Evolutionary conservation across 495 filamentous ascomycete species (phyloP).

Genomic region (Trichocladium uniseriatum): DNA sequence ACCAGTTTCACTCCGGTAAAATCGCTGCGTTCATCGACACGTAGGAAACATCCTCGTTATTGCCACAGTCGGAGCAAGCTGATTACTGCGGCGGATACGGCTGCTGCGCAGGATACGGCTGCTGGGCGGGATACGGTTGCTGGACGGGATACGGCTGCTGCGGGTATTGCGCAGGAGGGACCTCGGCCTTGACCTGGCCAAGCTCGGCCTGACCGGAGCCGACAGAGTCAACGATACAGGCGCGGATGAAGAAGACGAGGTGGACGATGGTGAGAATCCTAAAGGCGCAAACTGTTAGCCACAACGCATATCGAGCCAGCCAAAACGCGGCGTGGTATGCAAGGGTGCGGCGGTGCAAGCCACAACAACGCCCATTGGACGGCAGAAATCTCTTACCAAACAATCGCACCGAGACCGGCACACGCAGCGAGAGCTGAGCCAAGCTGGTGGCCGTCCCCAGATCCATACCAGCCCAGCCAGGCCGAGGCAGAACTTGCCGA

Average conservation of each 20-base stretch:
- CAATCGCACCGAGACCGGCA: slow-evolving; percentile 33
- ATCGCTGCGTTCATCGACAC: neutral
- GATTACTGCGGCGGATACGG: slow-evolving; percentile 5
- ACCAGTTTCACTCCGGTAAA: no score
- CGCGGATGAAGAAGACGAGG: slow-evolving; percentile 29
- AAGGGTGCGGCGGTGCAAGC: no score
- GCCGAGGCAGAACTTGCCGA: slow-evolving; percentile 25
- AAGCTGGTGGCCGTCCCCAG: neutral
- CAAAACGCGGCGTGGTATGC: no score
- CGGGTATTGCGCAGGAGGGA: slow-evolving; percentile 3
- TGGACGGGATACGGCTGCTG: slow-evolving; percentile 7
- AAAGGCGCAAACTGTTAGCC: no score
- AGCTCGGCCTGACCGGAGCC: slow-evolving; percentile 21
- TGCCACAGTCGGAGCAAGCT: neutral
- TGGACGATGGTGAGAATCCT: slow-evolving; percentile 31
- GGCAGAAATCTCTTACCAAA: slow-evolving; percentile 20
- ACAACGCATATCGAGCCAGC: no score
- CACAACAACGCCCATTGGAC: no score
- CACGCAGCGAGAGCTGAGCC: slow-evolving; percentile 24
- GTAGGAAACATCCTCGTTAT: neutral
- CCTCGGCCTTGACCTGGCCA: slow-evolving; percentile 23
- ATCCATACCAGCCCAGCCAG: slow-evolving; percentile 8
- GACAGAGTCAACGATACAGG: slow-evolving; percentile 16
- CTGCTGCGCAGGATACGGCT: slow-evolving; percentile 13
- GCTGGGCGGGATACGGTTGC: slow-evolving; percentile 8